Evolutionary conservation across 1,284 basidiomycete species (phyloP), one percentile per base, ranked within the genome.

Genomic region (Cryptococcus depauperatus): DNA sequence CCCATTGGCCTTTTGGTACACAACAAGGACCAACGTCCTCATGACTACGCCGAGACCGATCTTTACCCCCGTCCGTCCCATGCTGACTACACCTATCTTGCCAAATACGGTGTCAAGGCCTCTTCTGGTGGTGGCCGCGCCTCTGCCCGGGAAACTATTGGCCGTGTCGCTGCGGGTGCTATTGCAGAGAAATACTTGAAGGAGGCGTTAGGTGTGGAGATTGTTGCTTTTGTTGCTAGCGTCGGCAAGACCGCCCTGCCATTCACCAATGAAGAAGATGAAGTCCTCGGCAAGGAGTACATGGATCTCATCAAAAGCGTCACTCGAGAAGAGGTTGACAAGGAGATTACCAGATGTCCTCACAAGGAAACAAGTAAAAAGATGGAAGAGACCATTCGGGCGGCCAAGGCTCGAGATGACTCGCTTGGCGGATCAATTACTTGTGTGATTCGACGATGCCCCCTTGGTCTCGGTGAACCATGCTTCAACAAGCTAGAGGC

Each of bases 401-500:
- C 85, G 45, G 91, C 95, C 37, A 97, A 97, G 70, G 82, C 87
- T 16, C 77, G 81, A 13, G 75, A 82, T 56, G 95, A 99, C 73
- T 96, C 91, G 4, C 95, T 98, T 57, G 95, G 95, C 48, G 95
- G 95, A 21, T 96, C 89, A 5, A 82, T 98, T 48, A 97, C 90
- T 43, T 98, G 95, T 69, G 86, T 98, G 33, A 87, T 99, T 62
- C 85, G 93, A 44, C 80, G 83, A 54, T 81, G 85, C 5, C 92
- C 95, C 33, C 73, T 83, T 16, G 95, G 95, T 3, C 79, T 98
- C 29, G 95, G 95, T 46, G 95, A 98, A 71, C 95, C 95, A 37
- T 86, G 89, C 47, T 98, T 99, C 69, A 92, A 99, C 78, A 98
- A 98, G 75, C 83, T 98, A 66, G 95, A 97, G 71, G 95, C 95